Conservation (phyloP, 106 monocot genomes). For the Hemerocallis citrina region DNA sequence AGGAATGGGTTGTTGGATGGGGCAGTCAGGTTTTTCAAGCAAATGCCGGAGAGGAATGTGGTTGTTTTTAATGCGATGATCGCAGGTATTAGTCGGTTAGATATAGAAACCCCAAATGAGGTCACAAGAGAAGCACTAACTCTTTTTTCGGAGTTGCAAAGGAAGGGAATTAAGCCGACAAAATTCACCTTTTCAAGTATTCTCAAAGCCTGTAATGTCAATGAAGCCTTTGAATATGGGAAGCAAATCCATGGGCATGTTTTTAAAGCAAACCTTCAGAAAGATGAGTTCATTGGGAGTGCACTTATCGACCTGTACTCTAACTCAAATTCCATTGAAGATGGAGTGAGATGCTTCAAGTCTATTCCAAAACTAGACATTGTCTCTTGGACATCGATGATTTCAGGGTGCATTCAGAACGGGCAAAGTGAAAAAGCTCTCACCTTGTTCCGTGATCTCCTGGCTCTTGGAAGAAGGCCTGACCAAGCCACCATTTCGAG, state of each 20-base stretch:
- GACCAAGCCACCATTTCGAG: conserved; percentile 51
- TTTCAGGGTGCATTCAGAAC: conserved; percentile 47
- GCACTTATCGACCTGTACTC: conserved; percentile 63
- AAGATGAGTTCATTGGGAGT: conserved; percentile 61
- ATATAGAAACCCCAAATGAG: conserved; percentile 10
- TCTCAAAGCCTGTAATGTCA: conserved; percentile 48
- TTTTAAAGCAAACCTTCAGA: conserved; percentile 31
- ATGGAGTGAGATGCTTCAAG: conserved; percentile 45
- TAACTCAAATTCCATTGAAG: conserved; percentile 21
- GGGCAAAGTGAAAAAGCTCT: conserved; percentile 45
- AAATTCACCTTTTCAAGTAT: conserved; percentile 71
- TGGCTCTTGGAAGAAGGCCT: conserved; percentile 32
- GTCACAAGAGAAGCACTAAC: conserved; percentile 31
- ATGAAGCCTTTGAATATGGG: conserved; percentile 38
- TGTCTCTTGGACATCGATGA: conserved; percentile 58
- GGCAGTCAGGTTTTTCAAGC: conserved; percentile 36
- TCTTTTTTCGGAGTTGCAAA: conserved; percentile 46
- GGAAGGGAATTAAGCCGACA: conserved; percentile 39
- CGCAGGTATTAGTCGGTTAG: conserved; percentile 25
- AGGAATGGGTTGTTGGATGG: conserved; percentile 31
- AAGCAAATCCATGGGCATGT: conserved; percentile 59
- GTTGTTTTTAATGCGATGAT: conserved; percentile 72
- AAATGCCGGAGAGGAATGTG: conserved; percentile 31
- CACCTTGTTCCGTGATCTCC: conserved; percentile 31
- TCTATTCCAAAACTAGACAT: conserved; percentile 40